phyloP scores from a whole-genome alignment of 257 asterid species.

The Mitragyna speciosa region DNA sequence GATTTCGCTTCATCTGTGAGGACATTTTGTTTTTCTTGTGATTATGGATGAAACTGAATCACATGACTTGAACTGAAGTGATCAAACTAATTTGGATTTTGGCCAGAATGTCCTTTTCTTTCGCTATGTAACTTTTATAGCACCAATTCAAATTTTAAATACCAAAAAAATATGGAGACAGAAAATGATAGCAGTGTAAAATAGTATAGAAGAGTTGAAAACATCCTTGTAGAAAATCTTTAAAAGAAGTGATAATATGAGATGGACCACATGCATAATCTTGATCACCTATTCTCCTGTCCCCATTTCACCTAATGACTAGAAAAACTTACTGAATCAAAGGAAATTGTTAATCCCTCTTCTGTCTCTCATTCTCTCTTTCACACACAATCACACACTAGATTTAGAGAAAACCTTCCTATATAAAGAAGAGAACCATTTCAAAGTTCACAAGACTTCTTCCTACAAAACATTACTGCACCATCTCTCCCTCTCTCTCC shows the following conservation, averaged over 20 bases:
- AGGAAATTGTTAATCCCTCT: slow-evolving; percentile 15
- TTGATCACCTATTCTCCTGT: slow-evolving; percentile 21
- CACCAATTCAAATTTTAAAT: not conserved
- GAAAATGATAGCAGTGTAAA: not conserved
- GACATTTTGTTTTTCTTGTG: not conserved
- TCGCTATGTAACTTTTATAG: not conserved
- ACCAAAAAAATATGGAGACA: not conserved
- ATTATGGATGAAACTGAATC: not conserved
- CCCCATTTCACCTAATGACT: slow-evolving; percentile 50
- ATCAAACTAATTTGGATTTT: slow-evolving; percentile 1
- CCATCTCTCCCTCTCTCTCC: not conserved
- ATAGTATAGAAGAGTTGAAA: not conserved
- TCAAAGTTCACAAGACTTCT: slow-evolving; percentile 18
- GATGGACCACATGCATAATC: slow-evolving; percentile 33
- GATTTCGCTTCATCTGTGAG: not conserved
- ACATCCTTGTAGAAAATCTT: slow-evolving; percentile 7
- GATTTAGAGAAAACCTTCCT: slow-evolving; percentile 19
- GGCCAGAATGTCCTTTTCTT: not conserved
- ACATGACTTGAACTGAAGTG: slow-evolving; percentile 12
- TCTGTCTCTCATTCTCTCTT: slow-evolving; percentile 3
- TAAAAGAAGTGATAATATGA: slow-evolving; percentile 19
- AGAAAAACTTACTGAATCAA: slow-evolving; percentile 23
- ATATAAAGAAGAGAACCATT: slow-evolving; percentile 41
- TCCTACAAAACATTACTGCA: slow-evolving; percentile 8
- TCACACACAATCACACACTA: slow-evolving; percentile 6